Base-by-base conservation (phyloP, 495 filamentous ascomycete genomes). In the Aspergillus sclerotioniger region DNA sequence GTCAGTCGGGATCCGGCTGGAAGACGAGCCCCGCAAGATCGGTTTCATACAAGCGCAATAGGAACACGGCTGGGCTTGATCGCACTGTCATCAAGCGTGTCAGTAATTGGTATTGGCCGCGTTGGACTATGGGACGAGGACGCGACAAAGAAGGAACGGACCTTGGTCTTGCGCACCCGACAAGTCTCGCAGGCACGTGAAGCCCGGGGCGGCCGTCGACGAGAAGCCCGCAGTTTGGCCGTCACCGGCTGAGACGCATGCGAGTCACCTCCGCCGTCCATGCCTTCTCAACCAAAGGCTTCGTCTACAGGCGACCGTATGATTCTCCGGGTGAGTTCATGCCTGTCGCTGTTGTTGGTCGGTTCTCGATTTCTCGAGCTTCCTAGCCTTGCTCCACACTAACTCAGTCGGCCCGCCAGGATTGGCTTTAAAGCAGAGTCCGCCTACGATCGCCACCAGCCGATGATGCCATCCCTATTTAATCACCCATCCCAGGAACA, bases 121-220 rank as follows among this genome's bases (percentile, higher is more conserved):
- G 37, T 3, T 12, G 3, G 13, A n/a, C 10, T 1, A 41, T 41
- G 9, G 9, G 35, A 13, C 12, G 10, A 12, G 8, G 33, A 44
- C 3, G 21, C 9, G 39, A 31, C 10, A 8, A 19, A 5, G 8
- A n/a, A 43, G 45, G 17, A 51, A 19, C 6, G 53, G 8, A 68
- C 63, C 61, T 66, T 68, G 3, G 66, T 68, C 46, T 68, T 68
- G 16, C 66, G 60, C 53, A 62, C 52, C 4, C 66, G 66, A 53
- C 66, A 66, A 20, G 62, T 63, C 51, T 66, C 60, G 58, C 66
- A 68, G 19, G 63, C 66, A 33, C 51, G 66, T 25, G 66, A 68
- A 49, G 66, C 66, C 25, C 63, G 63, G 29, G 63, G 63, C 41
- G 37, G 50, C 12, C 57, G 49, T 29, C 61, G 61, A 35, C 60